Conservation (phyloP, 768 basidiomycete species). For the Auricularia heimuer region DNA sequence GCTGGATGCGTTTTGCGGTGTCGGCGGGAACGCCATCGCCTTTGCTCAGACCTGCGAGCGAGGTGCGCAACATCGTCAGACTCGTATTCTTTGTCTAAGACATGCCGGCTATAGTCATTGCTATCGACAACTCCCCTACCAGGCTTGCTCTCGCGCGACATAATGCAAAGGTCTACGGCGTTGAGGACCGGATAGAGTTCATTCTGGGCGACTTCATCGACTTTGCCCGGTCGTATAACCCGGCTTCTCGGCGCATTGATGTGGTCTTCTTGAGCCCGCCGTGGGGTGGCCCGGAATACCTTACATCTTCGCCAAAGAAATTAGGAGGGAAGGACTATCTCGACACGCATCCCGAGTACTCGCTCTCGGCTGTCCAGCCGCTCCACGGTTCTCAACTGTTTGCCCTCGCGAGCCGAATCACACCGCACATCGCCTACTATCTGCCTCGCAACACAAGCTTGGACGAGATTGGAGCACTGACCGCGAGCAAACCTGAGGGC, state of each 20-base stretch:
- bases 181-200: constrained; percentile 92
- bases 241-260: constrained; percentile 46
- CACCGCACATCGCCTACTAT: constrained; percentile 79
- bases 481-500: constrained; percentile 13
- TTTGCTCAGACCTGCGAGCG: constrained; percentile 93
- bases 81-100: neutral
- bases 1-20: constrained; percentile 93
- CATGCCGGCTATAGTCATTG: constrained; percentile 57
- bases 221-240: constrained; percentile 53
- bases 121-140: constrained; percentile 75
- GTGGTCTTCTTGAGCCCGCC: constrained; percentile 91
- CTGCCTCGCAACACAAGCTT: constrained; percentile 75
- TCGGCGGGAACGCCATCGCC: constrained; percentile 94
- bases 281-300: constrained; percentile 83
- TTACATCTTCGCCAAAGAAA: constrained; percentile 20
- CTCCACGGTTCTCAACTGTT: constrained; percentile 81
- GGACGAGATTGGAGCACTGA: constrained; percentile 55
- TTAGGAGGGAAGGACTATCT: neutral
- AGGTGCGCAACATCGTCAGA: constrained; percentile 41
- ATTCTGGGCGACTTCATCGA: constrained; percentile 76
- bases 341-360: constrained; percentile 43
- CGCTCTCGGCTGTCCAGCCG: constrained; percentile 63
- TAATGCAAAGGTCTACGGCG: constrained; percentile 89
- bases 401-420: constrained; percentile 55
- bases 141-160: constrained; percentile 87